These are phyloP conservation scores for Pisolithus tinctorius DNA, from an alignment of 768 basidiomycete genomes.

Conservation along the genomic window DNA sequence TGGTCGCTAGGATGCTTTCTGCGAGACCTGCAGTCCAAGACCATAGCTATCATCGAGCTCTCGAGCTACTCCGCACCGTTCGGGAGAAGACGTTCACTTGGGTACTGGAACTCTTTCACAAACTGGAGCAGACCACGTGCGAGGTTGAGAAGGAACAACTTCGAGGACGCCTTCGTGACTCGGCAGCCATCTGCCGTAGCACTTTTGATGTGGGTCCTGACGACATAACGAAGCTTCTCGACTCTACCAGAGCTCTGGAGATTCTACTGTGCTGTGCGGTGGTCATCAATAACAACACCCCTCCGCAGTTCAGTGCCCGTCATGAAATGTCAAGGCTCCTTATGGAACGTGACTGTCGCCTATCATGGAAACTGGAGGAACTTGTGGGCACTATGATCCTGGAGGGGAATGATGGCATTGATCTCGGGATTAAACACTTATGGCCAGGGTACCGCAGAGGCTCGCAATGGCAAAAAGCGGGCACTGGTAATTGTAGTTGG, in stretches of 20 bases:
- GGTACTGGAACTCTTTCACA: constrained; percentile 23
- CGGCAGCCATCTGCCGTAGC: constrained; percentile 30
- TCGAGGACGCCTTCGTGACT: constrained; percentile 20
- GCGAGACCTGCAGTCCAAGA: neutral
- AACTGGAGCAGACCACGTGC: constrained; percentile 6
- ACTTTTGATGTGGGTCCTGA: constrained; percentile 29
- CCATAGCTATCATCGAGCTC: constrained; percentile 9
- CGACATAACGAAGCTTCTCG: constrained; percentile 8
- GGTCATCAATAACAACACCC: constrained; percentile 21
- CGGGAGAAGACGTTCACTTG: constrained; percentile 27
- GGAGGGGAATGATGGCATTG: too few relatives aligned
- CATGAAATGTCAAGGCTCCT: constrained; percentile 5
- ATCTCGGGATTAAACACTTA: too few relatives aligned
- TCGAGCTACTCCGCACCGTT: constrained; percentile 19
- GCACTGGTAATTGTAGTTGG: too few relatives aligned
- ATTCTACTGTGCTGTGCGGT: constrained; percentile 28
- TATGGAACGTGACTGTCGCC: too few relatives aligned
- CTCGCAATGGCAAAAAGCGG: too few relatives aligned
- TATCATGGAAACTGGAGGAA: too few relatives aligned
- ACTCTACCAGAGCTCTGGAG: constrained; percentile 13
- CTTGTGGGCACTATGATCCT: too few relatives aligned
- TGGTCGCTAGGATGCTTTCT: constrained; percentile 29
- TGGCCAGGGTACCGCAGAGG: too few relatives aligned
- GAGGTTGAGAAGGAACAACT: neutral
- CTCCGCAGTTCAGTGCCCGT: constrained; percentile 1